Evolutionary conservation across 768 basidiomycete species (phyloP).

Genomic region (Rhodotorula kratochvilovae): DNA sequence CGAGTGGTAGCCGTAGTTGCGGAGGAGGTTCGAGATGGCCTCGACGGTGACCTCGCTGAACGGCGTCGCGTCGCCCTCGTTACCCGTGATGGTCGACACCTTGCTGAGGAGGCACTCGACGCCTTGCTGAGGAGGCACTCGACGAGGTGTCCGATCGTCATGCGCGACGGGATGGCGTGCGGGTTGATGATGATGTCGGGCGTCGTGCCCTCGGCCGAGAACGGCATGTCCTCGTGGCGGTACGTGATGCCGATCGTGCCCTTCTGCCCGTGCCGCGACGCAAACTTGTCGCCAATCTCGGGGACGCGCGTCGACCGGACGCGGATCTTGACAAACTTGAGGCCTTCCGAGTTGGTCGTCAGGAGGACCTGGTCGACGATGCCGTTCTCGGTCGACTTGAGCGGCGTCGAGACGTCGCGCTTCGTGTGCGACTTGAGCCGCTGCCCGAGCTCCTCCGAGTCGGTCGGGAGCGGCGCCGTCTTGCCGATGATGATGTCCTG

Average conservation of each 20-base stretch:
- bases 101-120: too few species aligned
- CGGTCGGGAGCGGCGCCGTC: slow-evolving; percentile 92
- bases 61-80: slow-evolving; percentile 96
- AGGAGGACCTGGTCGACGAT: slow-evolving; percentile 96
- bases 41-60: slow-evolving; percentile 98
- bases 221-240: slow-evolving; percentile 99
- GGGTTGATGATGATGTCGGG: slow-evolving; percentile 98
- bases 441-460: slow-evolving; percentile 95
- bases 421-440: slow-evolving; percentile 87
- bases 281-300: slow-evolving; percentile 98
- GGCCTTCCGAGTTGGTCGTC: slow-evolving; percentile 90
- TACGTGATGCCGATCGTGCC: slow-evolving; percentile 99
- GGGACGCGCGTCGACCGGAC: slow-evolving; percentile 93
- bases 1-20: slow-evolving; percentile 88
- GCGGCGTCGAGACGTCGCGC: slow-evolving; percentile 91
- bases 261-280: slow-evolving; percentile 98
- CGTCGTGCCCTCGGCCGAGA: slow-evolving; percentile 91
- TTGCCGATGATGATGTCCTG: slow-evolving; percentile 96
- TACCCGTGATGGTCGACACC: slow-evolving; percentile 89
- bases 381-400: slow-evolving; percentile 96
- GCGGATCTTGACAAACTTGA: slow-evolving; percentile 97
- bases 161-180: slow-evolving; percentile 98
- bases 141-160: slow-evolving; percentile 99
- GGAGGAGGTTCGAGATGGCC: slow-evolving; percentile 86
- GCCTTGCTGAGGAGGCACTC: too few species aligned